Conservation (phyloP, 805 yeast genomes). For the Hanseniaspora lindneri region DNA sequence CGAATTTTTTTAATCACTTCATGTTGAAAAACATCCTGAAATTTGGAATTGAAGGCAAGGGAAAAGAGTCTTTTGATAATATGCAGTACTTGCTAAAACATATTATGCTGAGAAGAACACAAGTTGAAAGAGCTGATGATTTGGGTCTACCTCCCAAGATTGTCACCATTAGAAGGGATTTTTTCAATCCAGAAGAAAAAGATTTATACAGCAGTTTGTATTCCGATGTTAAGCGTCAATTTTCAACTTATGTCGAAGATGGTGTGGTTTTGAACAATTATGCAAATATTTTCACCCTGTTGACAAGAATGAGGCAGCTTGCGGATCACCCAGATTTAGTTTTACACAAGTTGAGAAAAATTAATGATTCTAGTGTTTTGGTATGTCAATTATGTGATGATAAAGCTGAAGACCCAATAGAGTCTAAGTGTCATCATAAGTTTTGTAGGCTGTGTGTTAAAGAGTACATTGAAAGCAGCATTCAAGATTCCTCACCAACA, state of each 20-base stretch:
- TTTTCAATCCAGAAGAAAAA: constrained; percentile 87
- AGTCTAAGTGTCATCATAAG: constrained; percentile 83
- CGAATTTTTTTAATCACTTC: constrained; percentile 90
- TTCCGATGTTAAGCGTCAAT: constrained; percentile 74
- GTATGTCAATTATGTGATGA: constrained; percentile 93
- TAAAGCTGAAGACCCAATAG: constrained; percentile 95
- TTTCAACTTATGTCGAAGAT: constrained; percentile 84
- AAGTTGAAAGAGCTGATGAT: constrained; percentile 93
- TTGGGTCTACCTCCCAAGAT: constrained; percentile 93
- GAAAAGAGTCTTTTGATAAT: constrained; percentile 62
- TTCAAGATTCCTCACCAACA: constrained; percentile 42
- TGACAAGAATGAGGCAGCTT: constrained; percentile 93
- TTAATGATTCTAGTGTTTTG: constrained; percentile 29
- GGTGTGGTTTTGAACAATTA: constrained; percentile 95
- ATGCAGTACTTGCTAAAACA: constrained; percentile 63
- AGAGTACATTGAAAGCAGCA: constrained; percentile 74
- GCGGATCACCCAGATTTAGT: constrained; percentile 98
- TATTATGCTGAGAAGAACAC: constrained; percentile 87
- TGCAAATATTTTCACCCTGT: constrained; percentile 90
- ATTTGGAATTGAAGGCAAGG: constrained; percentile 70
- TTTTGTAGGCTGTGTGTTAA: constrained; percentile 87
- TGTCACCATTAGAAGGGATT: constrained; percentile 76
- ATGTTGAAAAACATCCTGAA: constrained; percentile 88
- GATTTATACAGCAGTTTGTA: constrained; percentile 82
- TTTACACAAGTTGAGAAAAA: constrained; percentile 48